Percentiles rank a stretch among this genome's conserved stretches.
phyloP scores from a whole-genome alignment of 352 stramenopile species.

The Globisporangium polare region DNA sequence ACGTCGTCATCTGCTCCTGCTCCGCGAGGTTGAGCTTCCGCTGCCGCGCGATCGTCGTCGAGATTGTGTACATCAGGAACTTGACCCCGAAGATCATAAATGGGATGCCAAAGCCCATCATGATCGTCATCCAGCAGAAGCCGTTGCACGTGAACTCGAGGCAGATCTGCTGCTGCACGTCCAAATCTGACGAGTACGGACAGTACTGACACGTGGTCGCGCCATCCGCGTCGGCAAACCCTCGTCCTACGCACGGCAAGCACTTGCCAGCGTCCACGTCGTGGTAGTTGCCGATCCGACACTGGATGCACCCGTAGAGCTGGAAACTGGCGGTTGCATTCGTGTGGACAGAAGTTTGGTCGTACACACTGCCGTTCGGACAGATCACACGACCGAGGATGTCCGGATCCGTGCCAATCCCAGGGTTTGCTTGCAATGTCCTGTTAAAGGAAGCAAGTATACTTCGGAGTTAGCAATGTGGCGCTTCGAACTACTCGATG shows the following conservation, averaged over 20 bases:
- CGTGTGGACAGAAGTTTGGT: conserved; percentile 17
- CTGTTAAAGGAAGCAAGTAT: conserved; percentile 15
- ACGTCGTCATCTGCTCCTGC: conserved; percentile 64
- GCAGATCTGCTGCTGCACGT: conserved; percentile 30
- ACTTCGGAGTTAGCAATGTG: not conserved
- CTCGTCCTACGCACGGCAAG: conserved; percentile 32
- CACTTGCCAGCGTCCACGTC: conserved; percentile 42
- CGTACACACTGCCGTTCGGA: conserved; percentile 51
- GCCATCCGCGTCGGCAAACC: conserved; percentile 50
- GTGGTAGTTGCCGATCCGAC: conserved; percentile 50
- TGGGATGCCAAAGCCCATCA: conserved; percentile 43
- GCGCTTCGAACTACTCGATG: not conserved
- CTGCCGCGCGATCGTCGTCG: conserved; percentile 34
- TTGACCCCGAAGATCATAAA: conserved; percentile 52
- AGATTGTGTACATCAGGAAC: conserved; percentile 39
- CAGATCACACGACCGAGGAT: conserved; percentile 36
- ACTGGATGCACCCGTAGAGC: conserved; percentile 64
- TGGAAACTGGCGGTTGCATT: conserved; percentile 15
- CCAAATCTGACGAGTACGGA: conserved; percentile 56
- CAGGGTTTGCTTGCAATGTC: conserved; percentile 46
- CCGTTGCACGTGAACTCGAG: conserved; percentile 46
- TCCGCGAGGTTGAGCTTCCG: conserved; percentile 46
- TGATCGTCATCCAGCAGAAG: conserved; percentile 63
- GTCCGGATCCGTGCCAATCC: conserved; percentile 34
- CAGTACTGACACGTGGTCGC: conserved; percentile 53